A percentile compares a stretch with the other conserved stretches of the same genome.
phyloP scores from a whole-genome alignment of 495 filamentous ascomycete species.

The Hyaloscypha finlandica region DNA sequence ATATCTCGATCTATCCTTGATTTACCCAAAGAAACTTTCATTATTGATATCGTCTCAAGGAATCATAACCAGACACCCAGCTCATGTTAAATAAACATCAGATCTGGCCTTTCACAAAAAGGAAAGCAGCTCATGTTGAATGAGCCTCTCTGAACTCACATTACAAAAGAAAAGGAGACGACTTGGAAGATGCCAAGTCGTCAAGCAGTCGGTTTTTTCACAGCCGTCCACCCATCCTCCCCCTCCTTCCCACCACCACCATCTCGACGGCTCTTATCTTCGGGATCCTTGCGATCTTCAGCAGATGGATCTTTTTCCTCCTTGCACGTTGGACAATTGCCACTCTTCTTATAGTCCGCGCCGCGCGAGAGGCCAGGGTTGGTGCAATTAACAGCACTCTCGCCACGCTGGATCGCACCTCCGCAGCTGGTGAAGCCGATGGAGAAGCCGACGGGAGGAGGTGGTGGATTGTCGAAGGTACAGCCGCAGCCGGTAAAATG shows the following conservation, averaged over 20 bases:
- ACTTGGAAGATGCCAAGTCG: neutral
- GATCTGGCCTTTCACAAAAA: too few relatives aligned
- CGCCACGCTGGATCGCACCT: neutral
- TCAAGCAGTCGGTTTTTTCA: too few relatives aligned
- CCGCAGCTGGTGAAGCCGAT: neutral
- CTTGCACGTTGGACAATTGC: neutral
- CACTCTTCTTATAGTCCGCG: neutral
- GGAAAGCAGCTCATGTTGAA: too few relatives aligned
- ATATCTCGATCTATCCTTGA: too few relatives aligned
- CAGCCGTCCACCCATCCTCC: neutral
- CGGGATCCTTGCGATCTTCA: neutral
- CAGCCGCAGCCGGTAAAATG: neutral
- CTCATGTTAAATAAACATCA: too few relatives aligned
- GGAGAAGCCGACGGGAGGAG: neutral
- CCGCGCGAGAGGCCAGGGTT: neutral
- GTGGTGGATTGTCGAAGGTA: neutral
- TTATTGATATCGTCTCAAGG: too few relatives aligned
- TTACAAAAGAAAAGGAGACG: too few relatives aligned
- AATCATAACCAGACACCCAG: too few relatives aligned
- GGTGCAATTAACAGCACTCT: neutral
- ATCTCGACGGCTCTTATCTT: neutral
- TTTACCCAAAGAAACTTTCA: too few relatives aligned
- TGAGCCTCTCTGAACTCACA: too few relatives aligned
- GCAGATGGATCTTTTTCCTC: neutral
- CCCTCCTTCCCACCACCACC: neutral